Evolutionary conservation across 331 rosid genomes (phyloP).

Genomic region (Malus hybrid): DNA sequence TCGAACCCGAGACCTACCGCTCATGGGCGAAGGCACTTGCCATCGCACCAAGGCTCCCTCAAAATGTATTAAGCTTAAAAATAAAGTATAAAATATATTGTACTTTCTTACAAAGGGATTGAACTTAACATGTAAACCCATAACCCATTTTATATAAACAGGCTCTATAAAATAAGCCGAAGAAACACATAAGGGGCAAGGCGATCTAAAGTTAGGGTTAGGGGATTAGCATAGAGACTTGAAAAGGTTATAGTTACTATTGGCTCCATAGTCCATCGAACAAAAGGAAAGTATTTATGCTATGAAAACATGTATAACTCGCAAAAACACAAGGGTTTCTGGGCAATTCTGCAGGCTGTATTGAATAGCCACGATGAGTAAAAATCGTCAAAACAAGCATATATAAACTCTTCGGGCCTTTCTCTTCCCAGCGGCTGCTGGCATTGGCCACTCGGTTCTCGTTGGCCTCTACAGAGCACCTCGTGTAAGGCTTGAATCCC

Average conservation of each 20-base stretch:
- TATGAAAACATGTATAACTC: neutral
- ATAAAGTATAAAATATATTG: too few relatives aligned
- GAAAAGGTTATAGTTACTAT: too few relatives aligned
- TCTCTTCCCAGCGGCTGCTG: conserved; percentile 63
- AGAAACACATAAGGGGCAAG: neutral
- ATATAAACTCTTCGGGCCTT: conserved; percentile 29
- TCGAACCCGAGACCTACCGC: too few relatives aligned
- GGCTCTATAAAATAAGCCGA: neutral
- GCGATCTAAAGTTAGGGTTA: neutral
- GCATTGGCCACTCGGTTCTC: conserved; percentile 44
- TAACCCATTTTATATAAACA: neutral
- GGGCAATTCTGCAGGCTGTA: neutral
- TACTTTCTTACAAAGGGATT: neutral
- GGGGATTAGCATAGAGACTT: too few relatives aligned
- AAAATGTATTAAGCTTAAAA: too few relatives aligned
- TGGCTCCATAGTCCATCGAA: too few relatives aligned
- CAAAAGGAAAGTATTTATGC: neutral
- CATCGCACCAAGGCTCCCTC: too few relatives aligned
- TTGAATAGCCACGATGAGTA: neutral
- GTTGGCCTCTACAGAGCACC: conserved; percentile 75
- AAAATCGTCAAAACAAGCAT: conserved; percentile 10
- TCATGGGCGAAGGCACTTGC: too few relatives aligned
- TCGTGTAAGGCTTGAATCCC: conserved; percentile 93
- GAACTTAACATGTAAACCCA: neutral
- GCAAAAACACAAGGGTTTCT: neutral